Base-by-base conservation (phyloP, 179 eudicot genomes). In the Silene coronaria region DNA sequence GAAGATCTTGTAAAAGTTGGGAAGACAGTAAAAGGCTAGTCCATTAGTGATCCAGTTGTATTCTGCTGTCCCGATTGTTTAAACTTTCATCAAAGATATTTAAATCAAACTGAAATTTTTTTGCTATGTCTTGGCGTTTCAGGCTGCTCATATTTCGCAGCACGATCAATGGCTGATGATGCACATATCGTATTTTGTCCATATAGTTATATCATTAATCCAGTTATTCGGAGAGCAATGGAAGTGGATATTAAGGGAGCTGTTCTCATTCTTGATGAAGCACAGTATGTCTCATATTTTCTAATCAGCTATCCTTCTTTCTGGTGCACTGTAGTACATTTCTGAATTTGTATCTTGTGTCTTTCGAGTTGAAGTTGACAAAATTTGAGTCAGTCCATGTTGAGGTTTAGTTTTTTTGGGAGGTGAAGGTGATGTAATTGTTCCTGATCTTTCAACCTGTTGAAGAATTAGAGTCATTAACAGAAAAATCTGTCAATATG, bases 111-210 rank as follows among this genome's bases (percentile, higher is more conserved):
- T 64, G 45, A 53, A 59, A 80, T 59, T 70, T 27, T 65, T 16
- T 9, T 26, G 36, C 1, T 16, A 2, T 76, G n/a, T 53, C 67
- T 64, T 60, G n/a, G 2, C 60, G n/a, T 45, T 83, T 87, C 88
- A 95, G 99, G 99, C 74, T 95, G 99, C 81, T 87, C 99, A 71
- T 95, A 92, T 79, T 95, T 86, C 85, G 99, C 96, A 76, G 93
- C 99, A 34, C 91, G 91, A 61, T 81, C 92, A 13, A 84, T 95
- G 97, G 97, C 97, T 70, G 88, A 82, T 63, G 96, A 92, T 81
- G 97, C 99, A 74, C 83, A 86, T 26, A 75, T 95, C 76, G 82
- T 95, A 24, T 95, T 95, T 77, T 95, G 99, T 75, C 99, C 97
- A 13, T 95, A 95, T 86, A 93, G 85, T 75, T 95, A 95, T 79